Conservation (phyloP, 169 alveolate genomes). For the Neospora caninum region DNA sequence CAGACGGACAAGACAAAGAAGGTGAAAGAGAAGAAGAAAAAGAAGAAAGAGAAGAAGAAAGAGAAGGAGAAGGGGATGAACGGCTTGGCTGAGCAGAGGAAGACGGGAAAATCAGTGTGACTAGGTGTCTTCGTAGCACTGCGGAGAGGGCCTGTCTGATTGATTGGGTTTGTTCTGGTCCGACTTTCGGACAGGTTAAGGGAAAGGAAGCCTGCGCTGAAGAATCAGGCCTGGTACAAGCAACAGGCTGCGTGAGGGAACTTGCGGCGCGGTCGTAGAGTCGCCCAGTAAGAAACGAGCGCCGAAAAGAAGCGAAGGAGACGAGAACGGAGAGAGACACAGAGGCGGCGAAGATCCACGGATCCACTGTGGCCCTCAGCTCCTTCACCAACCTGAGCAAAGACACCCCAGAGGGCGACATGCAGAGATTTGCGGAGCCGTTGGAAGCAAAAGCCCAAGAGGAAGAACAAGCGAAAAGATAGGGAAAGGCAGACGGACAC, state of each 20-base stretch:
- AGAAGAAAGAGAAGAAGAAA: background rate
- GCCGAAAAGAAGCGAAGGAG: constrained; percentile 32
- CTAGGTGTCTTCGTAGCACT: background rate
- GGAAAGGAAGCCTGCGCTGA: background rate
- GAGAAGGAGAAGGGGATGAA: background rate
- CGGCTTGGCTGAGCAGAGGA: too few species aligned
- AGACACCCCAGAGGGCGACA: background rate
- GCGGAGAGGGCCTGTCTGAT: background rate
- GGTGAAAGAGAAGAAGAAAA: background rate
- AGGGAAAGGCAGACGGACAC: background rate
- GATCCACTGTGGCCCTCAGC: constrained; percentile 43
- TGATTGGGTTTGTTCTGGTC: background rate
- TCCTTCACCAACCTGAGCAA: constrained; percentile 44
- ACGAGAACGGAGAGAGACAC: constrained; percentile 36
- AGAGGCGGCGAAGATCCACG: constrained; percentile 44
- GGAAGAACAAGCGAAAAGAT: background rate
- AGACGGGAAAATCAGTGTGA: background rate
- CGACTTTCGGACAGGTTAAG: background rate
- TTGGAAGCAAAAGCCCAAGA: background rate
- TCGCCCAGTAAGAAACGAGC: constrained; percentile 44
- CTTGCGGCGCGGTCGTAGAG: constrained; percentile 51
- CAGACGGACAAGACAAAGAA: background rate
- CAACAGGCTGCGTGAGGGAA: background rate
- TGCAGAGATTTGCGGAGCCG: background rate
- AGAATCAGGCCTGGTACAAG: background rate